A percentile compares a stretch with the other conserved stretches of the same genome.
These are phyloP conservation scores for Panicum virgatum DNA, from an alignment of 202 grass and related monocot species.

Conservation along the genomic window DNA sequence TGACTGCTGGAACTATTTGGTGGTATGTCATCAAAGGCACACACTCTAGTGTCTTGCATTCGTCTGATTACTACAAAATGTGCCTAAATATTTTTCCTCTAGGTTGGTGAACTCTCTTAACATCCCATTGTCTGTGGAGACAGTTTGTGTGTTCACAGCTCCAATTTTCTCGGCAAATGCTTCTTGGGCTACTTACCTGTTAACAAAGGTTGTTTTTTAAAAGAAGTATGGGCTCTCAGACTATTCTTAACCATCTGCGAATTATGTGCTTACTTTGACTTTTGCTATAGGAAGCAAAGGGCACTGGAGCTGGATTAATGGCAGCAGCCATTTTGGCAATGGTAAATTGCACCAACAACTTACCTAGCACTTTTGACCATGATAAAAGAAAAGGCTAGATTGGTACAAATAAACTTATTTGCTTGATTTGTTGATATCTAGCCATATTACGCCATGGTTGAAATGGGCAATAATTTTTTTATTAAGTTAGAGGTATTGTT, in stretches of 20 bases:
- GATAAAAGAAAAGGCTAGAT: background rate
- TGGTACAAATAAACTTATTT: background rate
- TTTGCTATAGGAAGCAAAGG: slow-evolving; percentile 88
- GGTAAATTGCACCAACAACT: slow-evolving; percentile 36
- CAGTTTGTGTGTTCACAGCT: slow-evolving; percentile 98
- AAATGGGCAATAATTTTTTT: slow-evolving; percentile 15
- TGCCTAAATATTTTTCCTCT: slow-evolving; percentile 36
- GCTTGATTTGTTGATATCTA: slow-evolving; percentile 11
- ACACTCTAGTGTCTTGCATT: background rate
- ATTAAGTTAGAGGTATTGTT: slow-evolving; percentile 8
- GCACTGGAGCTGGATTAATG: slow-evolving; percentile 95
- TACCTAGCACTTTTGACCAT: slow-evolving; percentile 10
- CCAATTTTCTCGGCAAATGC: slow-evolving; percentile 94
- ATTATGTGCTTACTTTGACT: slow-evolving; percentile 18
- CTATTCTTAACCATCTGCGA: slow-evolving; percentile 15
- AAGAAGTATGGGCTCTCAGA: slow-evolving; percentile 11
- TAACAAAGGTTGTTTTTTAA: slow-evolving; percentile 76
- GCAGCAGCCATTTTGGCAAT: slow-evolving; percentile 88
- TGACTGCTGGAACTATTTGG: slow-evolving; percentile 97
- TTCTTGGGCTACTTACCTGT: slow-evolving; percentile 92
- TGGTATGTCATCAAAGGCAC: slow-evolving; percentile 50
- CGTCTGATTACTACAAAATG: background rate
- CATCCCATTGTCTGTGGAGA: slow-evolving; percentile 96
- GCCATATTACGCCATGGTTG: slow-evolving; percentile 13
- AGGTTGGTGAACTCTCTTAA: slow-evolving; percentile 93